Percentiles rank a stretch among this genome's conserved stretches.
phyloP scores from a whole-genome alignment of 306 rosid genomes.

The Canavalia gladiata region DNA sequence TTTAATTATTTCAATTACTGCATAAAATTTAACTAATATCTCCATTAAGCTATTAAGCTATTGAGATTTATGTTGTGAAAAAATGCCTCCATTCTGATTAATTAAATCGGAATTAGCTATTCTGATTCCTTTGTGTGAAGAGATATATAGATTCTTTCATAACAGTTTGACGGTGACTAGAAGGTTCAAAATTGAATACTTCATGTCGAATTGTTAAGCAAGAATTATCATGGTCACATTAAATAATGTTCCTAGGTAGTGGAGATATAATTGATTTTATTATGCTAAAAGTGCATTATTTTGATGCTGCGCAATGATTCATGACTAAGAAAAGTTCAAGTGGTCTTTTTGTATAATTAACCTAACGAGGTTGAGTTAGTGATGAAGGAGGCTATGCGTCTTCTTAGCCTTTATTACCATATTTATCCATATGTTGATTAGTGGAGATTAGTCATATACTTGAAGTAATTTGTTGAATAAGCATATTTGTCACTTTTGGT shows the following conservation, averaged over 20 bases:
- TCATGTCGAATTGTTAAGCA: background rate
- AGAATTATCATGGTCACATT: constrained; percentile 25
- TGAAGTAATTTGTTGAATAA: background rate
- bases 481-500: constrained; percentile 18
- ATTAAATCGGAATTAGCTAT: background rate
- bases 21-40: background rate
- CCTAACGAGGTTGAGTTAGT: constrained; percentile 2
- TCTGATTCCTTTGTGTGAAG: background rate
- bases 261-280: constrained; percentile 36
- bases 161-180: constrained; percentile 28
- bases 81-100: too few species aligned
- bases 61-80: too few species aligned
- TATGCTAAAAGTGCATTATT: constrained; percentile 43
- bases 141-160: background rate
- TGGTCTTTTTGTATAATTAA: constrained; percentile 39
- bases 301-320: constrained; percentile 43
- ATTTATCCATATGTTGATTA: constrained; percentile 12
- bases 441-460: background rate
- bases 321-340: constrained; percentile 39
- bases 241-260: constrained; percentile 12
- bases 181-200: background rate
- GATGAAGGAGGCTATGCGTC: constrained; percentile 35
- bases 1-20: background rate
- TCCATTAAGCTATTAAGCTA: background rate
- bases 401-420: constrained; percentile 19